Evolutionary conservation across 805 yeast species (phyloP), one percentile per base, ranked within the genome.

Genomic region (Metschnikowia lachancei): DNA sequence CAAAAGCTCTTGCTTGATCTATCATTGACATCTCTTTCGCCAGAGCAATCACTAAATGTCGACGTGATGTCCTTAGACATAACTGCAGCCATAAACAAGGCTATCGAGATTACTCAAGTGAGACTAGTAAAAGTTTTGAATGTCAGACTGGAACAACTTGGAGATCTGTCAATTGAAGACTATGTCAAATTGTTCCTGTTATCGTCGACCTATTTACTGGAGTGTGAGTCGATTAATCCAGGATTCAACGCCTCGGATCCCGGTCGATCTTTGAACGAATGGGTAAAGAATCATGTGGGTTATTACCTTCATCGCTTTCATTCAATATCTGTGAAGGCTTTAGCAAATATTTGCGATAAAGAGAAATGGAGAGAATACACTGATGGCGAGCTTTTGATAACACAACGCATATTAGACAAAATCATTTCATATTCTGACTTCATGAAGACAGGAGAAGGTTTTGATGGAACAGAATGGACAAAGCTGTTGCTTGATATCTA

Each of bases 361-460:
- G 98, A 91, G 53, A 69, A 69, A 18, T 92, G 98, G 98, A 80
- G 78, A 48, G 95, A 91, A 43, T 78, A 76, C 16, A 77, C 78
- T n/a, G 77, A 82, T 9, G 60, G 78, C 0, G 59, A 61, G 1
- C 62, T 81, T 20, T 20, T 32, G 5, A 50, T 43, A 3, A 43
- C 57, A 12, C 77, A 72, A 51, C 22, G 4, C 0, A 19, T 54
- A 1, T 26, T 67, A 11, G 53, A 69, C 40, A 60, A 63, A 41
- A 40, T 69, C 2, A 22, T 58, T 2, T 60, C 56, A 2, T 65
- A 62, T 39, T 53, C 64, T 3, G 54, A 54, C n/a, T 62, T 46
- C 36, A 41, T 65, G 17, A 61, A 57, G 31, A 46, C 55, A 3
- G 53, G 51, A 28, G 30, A 36, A 3, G 68, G 66, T 6, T 55